Evolutionary conservation across 129 eudicot species (phyloP).

Genomic region (Helianthus annuus): DNA sequence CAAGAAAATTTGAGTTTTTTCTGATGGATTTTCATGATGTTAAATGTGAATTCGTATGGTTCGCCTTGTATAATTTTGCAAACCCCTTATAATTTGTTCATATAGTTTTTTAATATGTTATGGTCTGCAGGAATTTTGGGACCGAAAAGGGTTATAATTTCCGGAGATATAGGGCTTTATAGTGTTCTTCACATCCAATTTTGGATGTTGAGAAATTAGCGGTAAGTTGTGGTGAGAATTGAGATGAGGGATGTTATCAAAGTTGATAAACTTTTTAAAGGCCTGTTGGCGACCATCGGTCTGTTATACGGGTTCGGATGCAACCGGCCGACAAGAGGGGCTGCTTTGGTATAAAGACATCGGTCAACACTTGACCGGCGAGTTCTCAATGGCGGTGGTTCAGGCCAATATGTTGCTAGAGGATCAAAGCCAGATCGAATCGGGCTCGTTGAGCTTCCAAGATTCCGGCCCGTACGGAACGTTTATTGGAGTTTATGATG

Average conservation of each 20-base stretch:
- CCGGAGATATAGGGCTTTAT: constrained; percentile 7
- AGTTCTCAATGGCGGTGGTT: constrained; percentile 77
- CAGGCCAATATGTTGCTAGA: constrained; percentile 76
- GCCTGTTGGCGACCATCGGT: constrained; percentile 67
- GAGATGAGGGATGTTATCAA: constrained; percentile 85
- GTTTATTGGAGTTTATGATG: constrained; percentile 76
- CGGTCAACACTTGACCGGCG: constrained; percentile 66
- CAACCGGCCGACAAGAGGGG: constrained; percentile 62
- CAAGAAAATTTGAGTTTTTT: not conserved
- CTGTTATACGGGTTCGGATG: constrained; percentile 46
- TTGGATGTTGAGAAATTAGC: constrained; percentile 56
- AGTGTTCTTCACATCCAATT: constrained; percentile 49
- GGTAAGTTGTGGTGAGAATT: constrained; percentile 47
- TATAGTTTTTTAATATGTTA: constrained; percentile 19
- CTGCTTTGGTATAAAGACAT: constrained; percentile 78
- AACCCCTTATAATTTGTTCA: not conserved
- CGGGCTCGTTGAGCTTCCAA: constrained; percentile 65
- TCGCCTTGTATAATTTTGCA: constrained; percentile 13
- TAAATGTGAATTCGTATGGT: constrained; percentile 6
- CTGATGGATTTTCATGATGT: not conserved
- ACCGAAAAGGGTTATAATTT: not conserved
- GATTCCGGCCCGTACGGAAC: constrained; percentile 75
- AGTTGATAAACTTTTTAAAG: constrained; percentile 58
- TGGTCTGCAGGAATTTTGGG: constrained; percentile 19
- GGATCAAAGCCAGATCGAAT: constrained; percentile 80